Percentiles rank a stretch among this genome's conserved stretches.
phyloP scores from a whole-genome alignment of 768 basidiomycete species.

The Lentinula guzmanii region DNA sequence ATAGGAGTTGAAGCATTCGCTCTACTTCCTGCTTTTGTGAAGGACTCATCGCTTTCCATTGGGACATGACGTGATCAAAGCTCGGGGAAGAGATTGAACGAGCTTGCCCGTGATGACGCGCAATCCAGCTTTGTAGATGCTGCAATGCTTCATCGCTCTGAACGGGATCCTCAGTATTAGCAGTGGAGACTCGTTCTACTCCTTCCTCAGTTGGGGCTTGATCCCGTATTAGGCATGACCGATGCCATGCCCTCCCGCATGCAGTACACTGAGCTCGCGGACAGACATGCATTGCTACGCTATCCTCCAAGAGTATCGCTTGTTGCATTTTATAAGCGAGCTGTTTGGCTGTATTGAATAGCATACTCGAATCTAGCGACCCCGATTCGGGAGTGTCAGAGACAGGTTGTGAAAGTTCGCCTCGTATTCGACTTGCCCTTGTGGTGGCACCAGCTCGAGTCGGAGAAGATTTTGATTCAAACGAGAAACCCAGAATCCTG shows the following conservation, averaged over 20 bases:
- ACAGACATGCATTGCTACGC: slow-evolving; percentile 1
- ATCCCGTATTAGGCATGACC: background rate
- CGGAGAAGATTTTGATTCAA: background rate
- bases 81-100: background rate
- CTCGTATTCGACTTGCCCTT: too few relatives aligned
- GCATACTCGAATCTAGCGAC: background rate
- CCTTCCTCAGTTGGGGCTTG: background rate
- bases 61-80: background rate
- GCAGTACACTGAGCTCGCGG: background rate
- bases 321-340: background rate
- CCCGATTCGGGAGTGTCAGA: too few relatives aligned
- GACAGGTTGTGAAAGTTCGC: too few relatives aligned
- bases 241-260: slow-evolving; percentile 3
- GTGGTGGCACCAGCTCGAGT: background rate
- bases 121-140: background rate
- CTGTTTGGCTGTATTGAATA: background rate
- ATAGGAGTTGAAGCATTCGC: background rate
- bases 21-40: background rate
- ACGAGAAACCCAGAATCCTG: background rate
- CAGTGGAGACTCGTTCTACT: background rate
- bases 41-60: background rate
- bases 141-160: background rate
- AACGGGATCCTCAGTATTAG: background rate
- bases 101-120: background rate
- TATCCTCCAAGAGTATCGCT: background rate